These are phyloP conservation scores for Pezicula neosporulosa DNA, from an alignment of 2,329 filamentous ascomycete species.

Conservation along the genomic window DNA sequence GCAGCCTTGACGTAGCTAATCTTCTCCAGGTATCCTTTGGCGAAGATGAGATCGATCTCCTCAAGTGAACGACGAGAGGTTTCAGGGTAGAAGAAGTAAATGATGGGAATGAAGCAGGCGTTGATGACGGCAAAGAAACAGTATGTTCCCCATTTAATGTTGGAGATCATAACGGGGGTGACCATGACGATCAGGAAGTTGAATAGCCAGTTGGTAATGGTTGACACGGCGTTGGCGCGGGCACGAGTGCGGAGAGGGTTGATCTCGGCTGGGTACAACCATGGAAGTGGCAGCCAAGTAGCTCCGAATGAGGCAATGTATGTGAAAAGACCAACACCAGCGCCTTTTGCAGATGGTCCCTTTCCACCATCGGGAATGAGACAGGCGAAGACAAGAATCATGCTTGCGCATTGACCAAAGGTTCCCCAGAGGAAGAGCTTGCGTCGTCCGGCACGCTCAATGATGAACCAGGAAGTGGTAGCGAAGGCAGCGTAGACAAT, in stretches of 20 bases:
- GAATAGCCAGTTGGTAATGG: constrained; percentile 47
- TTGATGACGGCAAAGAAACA: constrained; percentile 34
- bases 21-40: constrained; percentile 55
- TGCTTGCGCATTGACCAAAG: constrained; percentile 58
- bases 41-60: constrained; percentile 68
- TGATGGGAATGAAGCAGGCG: constrained; percentile 33
- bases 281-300: constrained; percentile 58
- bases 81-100: constrained; percentile 42
- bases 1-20: constrained; percentile 58
- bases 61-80: constrained; percentile 55
- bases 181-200: constrained; percentile 50
- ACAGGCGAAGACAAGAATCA: constrained; percentile 51
- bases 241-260: constrained; percentile 57
- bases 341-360: constrained; percentile 27
- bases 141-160: constrained; percentile 32
- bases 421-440: constrained; percentile 71
- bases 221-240: constrained; percentile 61
- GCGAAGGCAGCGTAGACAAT: constrained; percentile 51
- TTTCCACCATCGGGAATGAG: constrained; percentile 28
- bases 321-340: constrained; percentile 54
- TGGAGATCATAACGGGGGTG: constrained; percentile 34
- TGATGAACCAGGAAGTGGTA: constrained; percentile 47
- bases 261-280: constrained; percentile 60
- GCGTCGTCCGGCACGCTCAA: constrained; percentile 61
- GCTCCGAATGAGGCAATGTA: constrained; percentile 61